A percentile compares a stretch with the other conserved stretches of the same genome.
Conservation (phyloP, 768 basidiomycete species). For the Amanita rubescens region DNA sequence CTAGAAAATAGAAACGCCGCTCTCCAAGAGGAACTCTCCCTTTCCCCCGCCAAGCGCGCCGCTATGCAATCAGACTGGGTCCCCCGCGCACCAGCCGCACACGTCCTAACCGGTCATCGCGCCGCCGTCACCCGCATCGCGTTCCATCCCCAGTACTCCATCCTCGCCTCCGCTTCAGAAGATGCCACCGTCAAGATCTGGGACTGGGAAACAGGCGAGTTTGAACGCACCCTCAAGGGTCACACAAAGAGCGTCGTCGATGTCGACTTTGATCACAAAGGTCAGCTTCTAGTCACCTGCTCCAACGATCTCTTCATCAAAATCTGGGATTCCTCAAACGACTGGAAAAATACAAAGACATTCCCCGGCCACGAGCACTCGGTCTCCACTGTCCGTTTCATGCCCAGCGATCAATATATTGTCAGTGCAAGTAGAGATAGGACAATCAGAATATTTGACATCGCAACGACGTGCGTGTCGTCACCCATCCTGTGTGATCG, state of each 20-base stretch:
- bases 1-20: conserved; percentile 80
- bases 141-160: conserved; percentile 82
- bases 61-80: conserved; percentile 78
- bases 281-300: conserved; percentile 57
- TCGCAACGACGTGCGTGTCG: conserved; percentile 67
- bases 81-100: conserved; percentile 77
- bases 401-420: conserved; percentile 77
- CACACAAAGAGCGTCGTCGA: conserved; percentile 88
- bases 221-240: conserved; percentile 86
- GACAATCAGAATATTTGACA: conserved; percentile 82
- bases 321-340: conserved; percentile 85
- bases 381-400: conserved; percentile 78
- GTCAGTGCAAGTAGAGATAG: conserved; percentile 85
- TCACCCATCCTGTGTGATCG: conserved; percentile 7
- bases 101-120: conserved; percentile 70
- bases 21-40: conserved; percentile 62
- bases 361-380: conserved; percentile 88
- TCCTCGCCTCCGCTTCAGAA: conserved; percentile 80
- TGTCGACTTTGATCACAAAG: conserved; percentile 84
- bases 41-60: conserved; percentile 44
- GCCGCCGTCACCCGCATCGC: conserved; percentile 70
- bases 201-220: conserved; percentile 96
- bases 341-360: conserved; percentile 86
- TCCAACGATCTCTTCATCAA: conserved; percentile 90
- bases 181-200: conserved; percentile 89